phyloP scores from a whole-genome alignment of 2,329 filamentous ascomycete genomes.

The Cladosporium sp. region DNA sequence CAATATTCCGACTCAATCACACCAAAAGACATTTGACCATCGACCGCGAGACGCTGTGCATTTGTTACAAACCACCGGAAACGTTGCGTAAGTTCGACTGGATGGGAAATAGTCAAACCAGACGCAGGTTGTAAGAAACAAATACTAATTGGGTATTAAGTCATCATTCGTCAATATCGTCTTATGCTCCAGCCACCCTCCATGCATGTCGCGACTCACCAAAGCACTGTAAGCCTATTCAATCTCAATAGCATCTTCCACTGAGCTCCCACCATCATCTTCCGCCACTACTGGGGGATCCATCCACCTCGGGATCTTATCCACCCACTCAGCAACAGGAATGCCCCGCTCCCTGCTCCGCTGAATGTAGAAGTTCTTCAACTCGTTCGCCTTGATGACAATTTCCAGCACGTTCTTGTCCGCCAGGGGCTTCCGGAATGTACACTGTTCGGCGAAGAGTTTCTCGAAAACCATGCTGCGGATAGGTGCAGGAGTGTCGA shows the following conservation, averaged over 20 bases:
- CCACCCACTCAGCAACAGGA: not conserved
- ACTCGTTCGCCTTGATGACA: constrained; percentile 29
- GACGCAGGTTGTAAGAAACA: not conserved
- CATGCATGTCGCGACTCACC: not conserved
- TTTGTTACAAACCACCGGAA: no score
- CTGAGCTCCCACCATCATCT: not conserved
- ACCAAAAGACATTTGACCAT: no score
- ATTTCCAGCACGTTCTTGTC: constrained; percentile 37
- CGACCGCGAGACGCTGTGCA: no score
- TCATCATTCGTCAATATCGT: not conserved
- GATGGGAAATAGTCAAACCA: no score
- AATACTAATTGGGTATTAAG: not conserved
- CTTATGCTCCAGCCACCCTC: not conserved
- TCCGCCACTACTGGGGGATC: not conserved
- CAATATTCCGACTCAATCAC: not conserved
- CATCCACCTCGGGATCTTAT: not conserved
- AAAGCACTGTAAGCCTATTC: not conserved
- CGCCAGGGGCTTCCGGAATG: constrained; percentile 22
- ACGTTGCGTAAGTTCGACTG: no score
- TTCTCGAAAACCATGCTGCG: constrained; percentile 27
- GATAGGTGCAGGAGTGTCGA: constrained; percentile 18
- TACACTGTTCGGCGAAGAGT: constrained; percentile 31
- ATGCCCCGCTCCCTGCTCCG: not conserved
- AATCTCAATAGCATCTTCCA: not conserved
- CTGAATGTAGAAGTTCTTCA: not conserved